phyloP scores from a whole-genome alignment of 2,329 filamentous ascomycete species.

The Elsinoe fawcettii region DNA sequence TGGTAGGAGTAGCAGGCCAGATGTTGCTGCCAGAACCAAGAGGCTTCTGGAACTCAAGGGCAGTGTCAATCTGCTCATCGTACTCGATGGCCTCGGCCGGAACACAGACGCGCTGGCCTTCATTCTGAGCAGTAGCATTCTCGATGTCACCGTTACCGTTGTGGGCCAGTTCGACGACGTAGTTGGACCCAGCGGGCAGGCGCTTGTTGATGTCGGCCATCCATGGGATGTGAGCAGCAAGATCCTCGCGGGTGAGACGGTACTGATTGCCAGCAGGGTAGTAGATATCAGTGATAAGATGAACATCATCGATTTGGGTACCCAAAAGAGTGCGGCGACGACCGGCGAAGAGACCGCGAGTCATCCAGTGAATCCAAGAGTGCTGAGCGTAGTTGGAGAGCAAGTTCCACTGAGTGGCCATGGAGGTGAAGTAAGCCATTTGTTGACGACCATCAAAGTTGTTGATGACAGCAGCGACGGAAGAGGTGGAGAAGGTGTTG shows the following conservation, averaged over 20 bases:
- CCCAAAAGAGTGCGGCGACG: conserved; percentile 48
- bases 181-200: conserved; percentile 45
- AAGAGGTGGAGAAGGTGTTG: conserved; percentile 32
- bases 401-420: conserved; percentile 45
- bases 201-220: conserved; percentile 37
- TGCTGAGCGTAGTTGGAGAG: conserved; percentile 54
- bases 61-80: conserved; percentile 33
- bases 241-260: conserved; percentile 42
- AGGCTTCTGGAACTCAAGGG: conserved; percentile 41
- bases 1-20: conserved; percentile 35
- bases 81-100: conserved; percentile 34
- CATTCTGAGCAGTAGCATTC: conserved; percentile 24
- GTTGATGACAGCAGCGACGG: conserved; percentile 54
- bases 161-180: conserved; percentile 48
- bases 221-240: conserved; percentile 42
- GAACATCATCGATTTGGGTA: conserved; percentile 57
- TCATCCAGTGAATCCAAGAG: conserved; percentile 56
- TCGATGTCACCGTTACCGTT: conserved; percentile 50
- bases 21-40: conserved; percentile 32
- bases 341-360: conserved; percentile 51
- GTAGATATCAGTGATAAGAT: conserved; percentile 41
- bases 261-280: conserved; percentile 42
- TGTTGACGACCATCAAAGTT: conserved; percentile 50
- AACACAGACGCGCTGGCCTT: conserved; percentile 22
- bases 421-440: conserved; percentile 54